Evolutionary conservation across 768 basidiomycete species (phyloP).

Genomic region (Scleroderma bovista): DNA sequence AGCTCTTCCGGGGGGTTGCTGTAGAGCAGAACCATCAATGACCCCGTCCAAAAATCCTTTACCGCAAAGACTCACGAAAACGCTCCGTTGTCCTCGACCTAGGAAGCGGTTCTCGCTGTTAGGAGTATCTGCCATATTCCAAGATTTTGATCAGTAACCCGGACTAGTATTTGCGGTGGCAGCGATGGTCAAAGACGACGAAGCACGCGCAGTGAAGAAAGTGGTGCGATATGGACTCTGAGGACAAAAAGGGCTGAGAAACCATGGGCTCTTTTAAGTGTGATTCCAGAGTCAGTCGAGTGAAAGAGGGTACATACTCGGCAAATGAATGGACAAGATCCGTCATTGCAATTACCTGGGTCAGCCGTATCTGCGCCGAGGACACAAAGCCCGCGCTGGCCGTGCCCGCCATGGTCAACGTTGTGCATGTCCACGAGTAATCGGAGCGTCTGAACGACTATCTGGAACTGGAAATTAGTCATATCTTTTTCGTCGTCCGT

Average conservation of each 20-base stretch:
- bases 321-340: too few relatives aligned
- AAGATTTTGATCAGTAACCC: conserved; percentile 1
- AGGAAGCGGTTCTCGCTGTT: conserved; percentile 36
- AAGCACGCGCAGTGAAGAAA: too few relatives aligned
- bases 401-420: not conserved
- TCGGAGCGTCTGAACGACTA: too few relatives aligned
- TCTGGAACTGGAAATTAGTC: not conserved
- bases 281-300: not conserved
- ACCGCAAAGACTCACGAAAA: conserved; percentile 44
- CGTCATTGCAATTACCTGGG: not conserved
- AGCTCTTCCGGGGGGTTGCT: conserved; percentile 62
- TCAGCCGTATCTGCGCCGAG: not conserved
- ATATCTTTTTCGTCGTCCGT: too few relatives aligned
- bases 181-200: too few relatives aligned
- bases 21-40: not conserved
- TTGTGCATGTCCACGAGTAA: not conserved
- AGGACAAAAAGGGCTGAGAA: too few relatives aligned
- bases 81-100: conserved; percentile 56
- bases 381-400: not conserved
- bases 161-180: too few relatives aligned
- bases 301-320: too few relatives aligned
- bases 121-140: conserved; percentile 26
- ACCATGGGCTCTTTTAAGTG: not conserved
- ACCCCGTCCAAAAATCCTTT: too few relatives aligned
- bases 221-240: not conserved